Evolutionary conservation across 2,329 filamentous ascomycete species (phyloP), one percentile per base, ranked within the genome.

Genomic region (Colletotrichum limetticola): DNA sequence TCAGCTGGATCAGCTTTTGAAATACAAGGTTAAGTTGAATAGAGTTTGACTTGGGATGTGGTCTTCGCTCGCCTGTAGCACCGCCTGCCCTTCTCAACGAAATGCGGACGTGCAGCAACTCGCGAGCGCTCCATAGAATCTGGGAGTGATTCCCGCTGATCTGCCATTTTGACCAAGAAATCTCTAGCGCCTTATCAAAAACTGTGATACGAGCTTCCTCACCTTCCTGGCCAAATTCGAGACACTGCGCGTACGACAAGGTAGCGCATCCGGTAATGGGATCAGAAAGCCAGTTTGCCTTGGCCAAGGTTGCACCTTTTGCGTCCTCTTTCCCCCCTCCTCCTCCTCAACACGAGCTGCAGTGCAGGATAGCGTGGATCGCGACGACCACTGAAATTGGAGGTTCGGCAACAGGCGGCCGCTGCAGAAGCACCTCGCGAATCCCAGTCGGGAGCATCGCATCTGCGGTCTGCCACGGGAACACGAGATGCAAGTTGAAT

Each of bases 341-440:
- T 7, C 16, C 42, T n/a, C 26, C 35, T 26, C 46, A 42, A 72
- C 56, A 72, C 60, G 70, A 70, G 66, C 32, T 70, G 53, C 55
- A 30, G 52, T 72, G 60, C 53, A 72, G 32, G 22, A 42, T 32
- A 28, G 55, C 22, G 42, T 49, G 59, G 58, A 19, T 12, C 32
- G 9, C 19, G 26, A n/a, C 24, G 32, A 42, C 42, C 60, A 70
- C 60, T 59, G 46, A 57, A 28, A 28, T 53, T 46, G 3, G 30
- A 32, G 30, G 24, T 35, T 49, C 14, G 42, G 24, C 55, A 42
- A 37, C 16, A 46, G 35, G 59, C 46, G 59, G 59, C 59, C 53
- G 59, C 59, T 64, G 30, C 57, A 68, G 65, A 61, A 58, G 64
- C 64, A 53, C 49, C 19, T 22, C 26, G 53, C 53, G 56, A 53